Percentiles rank a stretch among this genome's conserved stretches.
Evolutionary conservation across 2,329 filamentous ascomycete species (phyloP).

Genomic region (Stemphylium lycopersici): DNA sequence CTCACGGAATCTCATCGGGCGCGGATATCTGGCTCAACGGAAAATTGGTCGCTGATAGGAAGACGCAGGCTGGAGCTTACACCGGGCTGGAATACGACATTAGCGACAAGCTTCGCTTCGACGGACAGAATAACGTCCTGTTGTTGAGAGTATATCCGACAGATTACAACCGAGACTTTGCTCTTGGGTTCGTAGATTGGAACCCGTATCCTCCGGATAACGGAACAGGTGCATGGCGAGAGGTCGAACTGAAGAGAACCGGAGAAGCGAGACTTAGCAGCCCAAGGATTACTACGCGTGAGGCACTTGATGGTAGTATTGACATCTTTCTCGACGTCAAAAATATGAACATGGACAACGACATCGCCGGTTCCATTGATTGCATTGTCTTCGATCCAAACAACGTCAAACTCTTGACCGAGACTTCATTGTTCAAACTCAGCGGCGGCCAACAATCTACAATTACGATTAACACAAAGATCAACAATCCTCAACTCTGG

Average conservation of each 20-base stretch:
- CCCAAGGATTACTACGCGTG: conserved; percentile 34
- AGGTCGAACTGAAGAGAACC: conserved; percentile 62
- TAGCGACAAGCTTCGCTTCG: conserved; percentile 48
- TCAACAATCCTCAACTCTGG: conserved; percentile 61
- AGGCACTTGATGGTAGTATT: conserved; percentile 24
- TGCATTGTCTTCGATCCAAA: conserved; percentile 20
- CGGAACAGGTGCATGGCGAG: conserved; percentile 67
- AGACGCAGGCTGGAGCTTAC: conserved; percentile 62
- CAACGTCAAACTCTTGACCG: background rate
- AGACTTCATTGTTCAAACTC: conserved; percentile 6
- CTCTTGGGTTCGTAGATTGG: conserved; percentile 67
- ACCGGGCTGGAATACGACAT: conserved; percentile 63
- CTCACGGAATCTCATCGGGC: conserved; percentile 65
- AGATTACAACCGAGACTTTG: conserved; percentile 65
- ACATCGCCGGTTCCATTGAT: conserved; percentile 11
- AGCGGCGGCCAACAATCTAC: background rate
- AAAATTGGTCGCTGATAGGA: conserved; percentile 55
- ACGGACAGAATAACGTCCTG: conserved; percentile 60
- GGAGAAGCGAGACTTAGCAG: conserved; percentile 52
- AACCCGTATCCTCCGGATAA: conserved; percentile 68
- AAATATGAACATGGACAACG: conserved; percentile 20
- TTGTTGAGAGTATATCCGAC: conserved; percentile 63
- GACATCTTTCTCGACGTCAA: conserved; percentile 30
- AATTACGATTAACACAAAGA: conserved; percentile 11
- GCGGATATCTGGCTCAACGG: conserved; percentile 68